Conservation (phyloP, 352 stramenopile species). For the Phytophthora lateralis region DNA sequence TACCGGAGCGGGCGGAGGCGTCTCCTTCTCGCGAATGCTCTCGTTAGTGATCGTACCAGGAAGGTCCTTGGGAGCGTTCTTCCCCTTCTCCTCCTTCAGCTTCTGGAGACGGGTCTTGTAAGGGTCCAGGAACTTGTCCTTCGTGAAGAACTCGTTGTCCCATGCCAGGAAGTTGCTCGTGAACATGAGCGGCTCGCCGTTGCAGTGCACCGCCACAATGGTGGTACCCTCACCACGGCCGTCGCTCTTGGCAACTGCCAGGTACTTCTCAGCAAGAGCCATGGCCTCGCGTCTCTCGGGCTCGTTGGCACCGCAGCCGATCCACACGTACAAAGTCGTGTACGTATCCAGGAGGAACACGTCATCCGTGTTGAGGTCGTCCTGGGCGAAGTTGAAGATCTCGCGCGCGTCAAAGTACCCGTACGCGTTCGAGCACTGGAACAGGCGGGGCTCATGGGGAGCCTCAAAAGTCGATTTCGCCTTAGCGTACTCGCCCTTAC, state of each 20-base stretch:
- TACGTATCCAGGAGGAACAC: conserved; percentile 93
- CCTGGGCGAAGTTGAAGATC: conserved; percentile 89
- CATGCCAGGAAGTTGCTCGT: conserved; percentile 92
- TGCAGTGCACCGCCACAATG: conserved; percentile 82
- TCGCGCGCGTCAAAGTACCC: conserved; percentile 89
- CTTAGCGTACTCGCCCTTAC: conserved; percentile 76
- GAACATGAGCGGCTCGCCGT: conserved; percentile 89
- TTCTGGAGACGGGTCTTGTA: conserved; percentile 87
- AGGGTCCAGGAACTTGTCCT: conserved; percentile 89
- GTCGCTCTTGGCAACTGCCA: conserved; percentile 75
- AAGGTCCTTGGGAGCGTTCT: conserved; percentile 63
- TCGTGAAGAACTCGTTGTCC: conserved; percentile 82
- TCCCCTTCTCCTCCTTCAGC: conserved; percentile 81
- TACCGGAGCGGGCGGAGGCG: conserved; percentile 7
- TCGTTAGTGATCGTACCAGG: conserved; percentile 63
- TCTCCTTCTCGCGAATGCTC: conserved; percentile 41
- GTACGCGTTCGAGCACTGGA: conserved; percentile 91
- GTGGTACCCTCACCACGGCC: conserved; percentile 82
- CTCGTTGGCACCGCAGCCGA: conserved; percentile 80
- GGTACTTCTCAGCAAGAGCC: conserved; percentile 74
- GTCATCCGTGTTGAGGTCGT: conserved; percentile 91
- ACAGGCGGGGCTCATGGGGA: conserved; percentile 82
- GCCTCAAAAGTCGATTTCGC: conserved; percentile 69
- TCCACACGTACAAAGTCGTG: conserved; percentile 91
- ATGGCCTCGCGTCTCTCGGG: conserved; percentile 71